phyloP scores from a whole-genome alignment of 2,329 filamentous ascomycete species.

The Penicillium expansum region DNA sequence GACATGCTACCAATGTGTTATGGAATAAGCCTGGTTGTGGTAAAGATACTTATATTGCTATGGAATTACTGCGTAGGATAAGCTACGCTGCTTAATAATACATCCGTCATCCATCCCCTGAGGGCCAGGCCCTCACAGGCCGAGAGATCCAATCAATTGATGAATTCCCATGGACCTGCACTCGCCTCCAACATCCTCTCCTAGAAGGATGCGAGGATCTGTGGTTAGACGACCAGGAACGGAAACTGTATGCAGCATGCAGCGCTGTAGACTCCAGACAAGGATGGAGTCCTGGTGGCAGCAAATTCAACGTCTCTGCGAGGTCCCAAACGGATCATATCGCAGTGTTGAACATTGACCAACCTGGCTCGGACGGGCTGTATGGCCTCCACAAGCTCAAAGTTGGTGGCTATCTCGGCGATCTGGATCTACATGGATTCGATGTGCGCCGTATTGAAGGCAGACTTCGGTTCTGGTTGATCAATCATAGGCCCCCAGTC shows the following conservation, averaged over 20 bases:
- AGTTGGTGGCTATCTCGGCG: neutral
- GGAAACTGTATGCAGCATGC: neutral
- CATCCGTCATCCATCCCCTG: too few relatives aligned
- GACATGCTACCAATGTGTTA: too few relatives aligned
- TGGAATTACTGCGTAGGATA: too few relatives aligned
- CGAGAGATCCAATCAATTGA: conserved; percentile 32
- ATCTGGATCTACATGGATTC: neutral
- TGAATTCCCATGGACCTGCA: conserved; percentile 31
- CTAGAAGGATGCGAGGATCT: conserved; percentile 33
- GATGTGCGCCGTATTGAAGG: neutral
- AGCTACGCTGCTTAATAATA: too few relatives aligned
- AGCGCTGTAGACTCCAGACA: neutral
- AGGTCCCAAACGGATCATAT: conserved; percentile 26
- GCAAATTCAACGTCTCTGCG: conserved; percentile 22
- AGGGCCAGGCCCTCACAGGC: too few relatives aligned
- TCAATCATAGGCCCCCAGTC: neutral
- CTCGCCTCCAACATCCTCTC: conserved; percentile 24
- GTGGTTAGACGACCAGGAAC: conserved; percentile 24
- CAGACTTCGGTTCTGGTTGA: neutral
- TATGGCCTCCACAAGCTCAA: conserved; percentile 14
- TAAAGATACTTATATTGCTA: too few relatives aligned
- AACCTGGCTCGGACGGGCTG: conserved; percentile 17
- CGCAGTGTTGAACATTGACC: conserved; percentile 29
- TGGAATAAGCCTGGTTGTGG: too few relatives aligned
- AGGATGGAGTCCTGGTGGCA: conserved; percentile 6